Percentiles rank a stretch among this genome's conserved stretches.
phyloP scores from a whole-genome alignment of 2,329 filamentous ascomycete genomes.

The Pseudogymnoascus sp. region DNA sequence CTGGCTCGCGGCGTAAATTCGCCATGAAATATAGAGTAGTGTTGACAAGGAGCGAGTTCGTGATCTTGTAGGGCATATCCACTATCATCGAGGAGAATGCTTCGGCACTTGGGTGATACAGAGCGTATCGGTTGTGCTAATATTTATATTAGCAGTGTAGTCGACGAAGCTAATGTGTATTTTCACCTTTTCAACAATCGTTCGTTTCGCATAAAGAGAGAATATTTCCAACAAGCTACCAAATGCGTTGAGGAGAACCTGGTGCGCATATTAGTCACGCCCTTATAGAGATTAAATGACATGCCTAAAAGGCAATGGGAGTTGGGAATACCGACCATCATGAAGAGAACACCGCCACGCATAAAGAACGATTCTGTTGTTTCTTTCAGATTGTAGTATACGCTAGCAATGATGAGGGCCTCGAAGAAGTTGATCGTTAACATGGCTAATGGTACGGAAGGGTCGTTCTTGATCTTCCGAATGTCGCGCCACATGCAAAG shows the following conservation, averaged over 20 bases:
- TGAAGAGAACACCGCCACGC: constrained; percentile 12
- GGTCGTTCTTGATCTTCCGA: constrained; percentile 62
- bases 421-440: constrained; percentile 12
- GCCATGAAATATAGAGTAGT: constrained; percentile 77
- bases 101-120: constrained; percentile 87
- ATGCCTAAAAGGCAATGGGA: constrained; percentile 31
- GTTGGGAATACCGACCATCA: constrained; percentile 38
- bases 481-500: constrained; percentile 58
- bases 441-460: constrained; percentile 12
- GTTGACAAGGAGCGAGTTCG: constrained; percentile 68
- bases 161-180: neutral
- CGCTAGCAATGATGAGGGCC: constrained; percentile 12
- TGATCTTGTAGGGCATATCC: constrained; percentile 73
- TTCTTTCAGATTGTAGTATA: constrained; percentile 13
- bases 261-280: neutral
- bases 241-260: constrained; percentile 10
- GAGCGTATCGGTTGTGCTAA: constrained; percentile 72
- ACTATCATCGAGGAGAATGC: constrained; percentile 76
- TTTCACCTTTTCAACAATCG: constrained; percentile 31
- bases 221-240: constrained; percentile 14
- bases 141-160: neutral
- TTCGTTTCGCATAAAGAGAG: constrained; percentile 32
- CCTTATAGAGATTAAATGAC: constrained; percentile 31
- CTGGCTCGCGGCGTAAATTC: constrained; percentile 42
- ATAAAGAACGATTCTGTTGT: constrained; percentile 12